Percentiles rank a stretch among this genome's conserved stretches.
phyloP scores from a whole-genome alignment of 345 rosid genomes.

The Bruguiera gymnorhiza region DNA sequence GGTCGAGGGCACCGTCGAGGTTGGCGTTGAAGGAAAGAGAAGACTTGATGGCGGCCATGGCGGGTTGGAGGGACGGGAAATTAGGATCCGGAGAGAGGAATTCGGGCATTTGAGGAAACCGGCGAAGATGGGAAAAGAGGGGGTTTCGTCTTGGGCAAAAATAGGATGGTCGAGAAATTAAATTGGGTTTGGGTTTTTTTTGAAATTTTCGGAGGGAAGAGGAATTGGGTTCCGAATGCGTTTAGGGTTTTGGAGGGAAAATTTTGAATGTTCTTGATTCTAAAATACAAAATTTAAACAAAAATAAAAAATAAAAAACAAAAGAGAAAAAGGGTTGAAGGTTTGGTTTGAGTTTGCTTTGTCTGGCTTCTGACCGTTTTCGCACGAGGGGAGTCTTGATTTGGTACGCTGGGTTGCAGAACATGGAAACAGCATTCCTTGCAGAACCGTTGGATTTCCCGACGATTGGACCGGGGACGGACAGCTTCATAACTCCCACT shows the following conservation, averaged over 20 bases:
- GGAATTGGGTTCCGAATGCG: not conserved
- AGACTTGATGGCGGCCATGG: constrained; percentile 46
- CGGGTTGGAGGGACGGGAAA: not conserved
- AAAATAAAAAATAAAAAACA: too few relatives aligned
- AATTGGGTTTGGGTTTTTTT: not conserved
- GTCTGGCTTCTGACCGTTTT: not conserved
- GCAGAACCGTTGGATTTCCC: not conserved
- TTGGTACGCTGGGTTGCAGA: not conserved
- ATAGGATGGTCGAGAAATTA: not conserved
- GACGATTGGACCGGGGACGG: too few relatives aligned
- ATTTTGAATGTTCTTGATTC: too few relatives aligned
- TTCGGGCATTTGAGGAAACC: not conserved
- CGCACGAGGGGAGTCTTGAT: not conserved
- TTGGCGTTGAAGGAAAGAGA: constrained; percentile 21
- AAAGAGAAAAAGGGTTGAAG: too few relatives aligned
- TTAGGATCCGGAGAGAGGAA: not conserved
- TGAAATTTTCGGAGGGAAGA: not conserved
- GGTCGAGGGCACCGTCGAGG: not conserved
- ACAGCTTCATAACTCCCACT: too few relatives aligned
- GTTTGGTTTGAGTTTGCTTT: not conserved
- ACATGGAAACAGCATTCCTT: not conserved
- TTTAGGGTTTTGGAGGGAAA: constrained; percentile 6
- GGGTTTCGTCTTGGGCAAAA: not conserved
- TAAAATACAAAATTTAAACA: too few relatives aligned
- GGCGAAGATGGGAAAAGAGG: not conserved